phyloP scores from a whole-genome alignment of 176 grass and related monocot species.

The Paspalum vaginatum region DNA sequence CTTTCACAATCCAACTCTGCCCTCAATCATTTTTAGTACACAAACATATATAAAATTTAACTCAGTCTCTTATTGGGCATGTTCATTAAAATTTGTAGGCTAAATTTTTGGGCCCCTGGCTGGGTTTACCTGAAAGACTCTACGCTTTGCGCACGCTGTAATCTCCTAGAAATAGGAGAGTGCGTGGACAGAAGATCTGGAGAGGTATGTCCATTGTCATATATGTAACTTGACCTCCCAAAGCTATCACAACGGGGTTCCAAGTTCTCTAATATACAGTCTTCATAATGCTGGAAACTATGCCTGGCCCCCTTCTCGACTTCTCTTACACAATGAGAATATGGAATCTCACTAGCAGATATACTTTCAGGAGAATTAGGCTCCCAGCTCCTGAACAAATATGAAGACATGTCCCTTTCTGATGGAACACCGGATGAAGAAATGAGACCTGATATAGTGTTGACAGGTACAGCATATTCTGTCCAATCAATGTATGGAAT shows the following conservation, averaged over 20 bases:
- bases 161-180: conserved; percentile 44
- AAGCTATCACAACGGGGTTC: conserved; percentile 78
- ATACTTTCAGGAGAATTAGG: conserved; percentile 84
- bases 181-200: conserved; percentile 60
- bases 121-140: conserved; percentile 75
- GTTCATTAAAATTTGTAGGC: too few relatives aligned
- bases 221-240: conserved; percentile 62
- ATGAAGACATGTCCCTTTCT: conserved; percentile 60
- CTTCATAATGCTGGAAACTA: conserved; percentile 69
- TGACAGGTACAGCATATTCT: conserved; percentile 79
- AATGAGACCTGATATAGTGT: conserved; percentile 73
- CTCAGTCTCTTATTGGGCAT: too few relatives aligned
- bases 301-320: conserved; percentile 72
- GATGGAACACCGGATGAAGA: conserved; percentile 69
- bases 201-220: conserved; percentile 71
- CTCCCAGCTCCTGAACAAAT: conserved; percentile 64
- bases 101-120: too few relatives aligned
- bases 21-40: too few relatives aligned
- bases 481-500: conserved; percentile 67
- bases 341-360: conserved; percentile 77
- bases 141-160: conserved; percentile 58
- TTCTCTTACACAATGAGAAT: conserved; percentile 76
- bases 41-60: too few relatives aligned
- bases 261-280: conserved; percentile 66
- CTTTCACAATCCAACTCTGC: too few relatives aligned